Evolutionary conservation across 2,329 filamentous ascomycete species (phyloP), one percentile per base, ranked within the genome.

Genomic region (Aspergillus transmontanensis): DNA sequence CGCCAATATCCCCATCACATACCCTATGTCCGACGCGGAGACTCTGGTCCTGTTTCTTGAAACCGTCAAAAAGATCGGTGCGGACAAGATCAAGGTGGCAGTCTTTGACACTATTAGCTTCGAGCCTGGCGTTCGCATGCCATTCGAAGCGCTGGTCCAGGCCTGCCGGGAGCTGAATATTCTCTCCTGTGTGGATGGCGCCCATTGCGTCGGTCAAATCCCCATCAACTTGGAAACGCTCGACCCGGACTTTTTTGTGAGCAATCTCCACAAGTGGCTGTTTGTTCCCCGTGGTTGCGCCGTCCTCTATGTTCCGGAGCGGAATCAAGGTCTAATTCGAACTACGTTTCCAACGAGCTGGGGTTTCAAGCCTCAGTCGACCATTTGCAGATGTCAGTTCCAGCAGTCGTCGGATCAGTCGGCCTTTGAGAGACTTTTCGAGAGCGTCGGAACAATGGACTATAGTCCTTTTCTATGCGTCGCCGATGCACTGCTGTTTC

Each of bases 181-280:
- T 6, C 73, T 93, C 46, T 92, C 88, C 67, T 80, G 91, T 54
- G 82, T 96, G 41, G 93, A 96, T 73, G 93, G 86, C 32, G 93
- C 93, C 0, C 93, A 96, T 76, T 88, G 89, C 6, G 80, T 94
- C 36, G 93, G 93, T 5, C 90, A 94, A 77, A 82, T 96, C 11
- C 81, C 84, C 1, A 76, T 96, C 6, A 85, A 94, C 73, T 77
- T 96, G 0, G 62, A 72, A 1, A 76, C 78, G 1, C 79, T 91
- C 1, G 86, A 94, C 68, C 89, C 92, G 0, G 93, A 96, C 76
- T 96, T 94, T 79, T 91, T 94, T 74, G 84, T 93, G 10, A 88
- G 84, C 61, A 96, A 96, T 75, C 90, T 87, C 67, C 91, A 94
- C 80, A 95, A 94, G 80, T 96, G 93, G 93, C 85, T 96, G 4